Percentiles rank a stretch among this genome's conserved stretches.
Conservation (phyloP, 2,329 filamentous ascomycete species). For the Fusarium azukiicola region DNA sequence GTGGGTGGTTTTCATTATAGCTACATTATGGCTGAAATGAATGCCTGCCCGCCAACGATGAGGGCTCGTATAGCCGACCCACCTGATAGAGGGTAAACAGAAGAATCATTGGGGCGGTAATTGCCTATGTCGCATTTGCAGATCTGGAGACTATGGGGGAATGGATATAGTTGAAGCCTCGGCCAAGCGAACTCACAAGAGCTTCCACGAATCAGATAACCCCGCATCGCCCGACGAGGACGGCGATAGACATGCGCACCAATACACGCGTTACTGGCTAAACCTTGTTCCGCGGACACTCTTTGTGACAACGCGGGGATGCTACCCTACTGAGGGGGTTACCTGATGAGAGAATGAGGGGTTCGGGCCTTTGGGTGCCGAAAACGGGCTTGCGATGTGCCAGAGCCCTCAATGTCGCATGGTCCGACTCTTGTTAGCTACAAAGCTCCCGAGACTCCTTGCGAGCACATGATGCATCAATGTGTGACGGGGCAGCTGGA, state of each 20-base stretch:
- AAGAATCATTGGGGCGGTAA: slow-evolving; percentile 38
- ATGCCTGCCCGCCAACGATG: slow-evolving; percentile 1
- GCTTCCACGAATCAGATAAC: slow-evolving; percentile 41
- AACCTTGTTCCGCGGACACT: neutral
- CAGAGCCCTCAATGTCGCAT: neutral
- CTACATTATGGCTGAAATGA: neutral
- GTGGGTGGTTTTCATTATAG: neutral
- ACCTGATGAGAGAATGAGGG: slow-evolving; percentile 7
- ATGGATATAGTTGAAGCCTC: slow-evolving; percentile 18
- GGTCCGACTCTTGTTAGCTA: no score
- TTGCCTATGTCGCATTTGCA: slow-evolving; percentile 36
- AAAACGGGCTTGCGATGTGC: neutral
- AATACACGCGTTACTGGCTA: slow-evolving; percentile 20
- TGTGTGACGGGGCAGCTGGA: no score
- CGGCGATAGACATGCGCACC: slow-evolving; percentile 28
- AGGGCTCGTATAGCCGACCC: slow-evolving; percentile 4
- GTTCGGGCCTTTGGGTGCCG: slow-evolving; percentile 4
- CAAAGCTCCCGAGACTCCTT: no score
- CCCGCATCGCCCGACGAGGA: neutral
- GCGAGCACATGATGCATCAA: no score
- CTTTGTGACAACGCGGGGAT: slow-evolving; percentile 1
- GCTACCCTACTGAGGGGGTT: neutral
- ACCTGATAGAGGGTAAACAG: neutral
- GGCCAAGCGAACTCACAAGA: slow-evolving; percentile 10
- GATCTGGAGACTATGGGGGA: slow-evolving; percentile 35